Evolutionary conservation across 2,329 filamentous ascomycete species (phyloP).

Genomic region (Colletotrichum siamense): DNA sequence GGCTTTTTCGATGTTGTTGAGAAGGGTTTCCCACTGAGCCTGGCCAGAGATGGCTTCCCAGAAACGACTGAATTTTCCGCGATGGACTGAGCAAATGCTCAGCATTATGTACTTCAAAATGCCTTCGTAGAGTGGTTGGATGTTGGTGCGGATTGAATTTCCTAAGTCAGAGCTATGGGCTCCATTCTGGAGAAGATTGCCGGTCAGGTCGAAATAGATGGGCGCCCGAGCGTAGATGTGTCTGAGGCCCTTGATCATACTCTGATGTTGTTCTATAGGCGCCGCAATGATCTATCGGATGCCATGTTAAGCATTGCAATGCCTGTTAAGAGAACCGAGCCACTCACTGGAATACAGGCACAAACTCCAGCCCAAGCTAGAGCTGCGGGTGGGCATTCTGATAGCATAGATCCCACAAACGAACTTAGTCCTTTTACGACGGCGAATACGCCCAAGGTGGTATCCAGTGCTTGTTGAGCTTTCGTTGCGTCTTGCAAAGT

Average conservation of each 20-base stretch:
- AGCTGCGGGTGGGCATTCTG: not conserved
- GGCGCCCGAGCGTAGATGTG: not conserved
- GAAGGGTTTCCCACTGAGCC: not conserved
- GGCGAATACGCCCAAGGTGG: not conserved
- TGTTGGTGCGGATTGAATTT: not conserved
- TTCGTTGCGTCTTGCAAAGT: not conserved
- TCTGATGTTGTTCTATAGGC: not conserved
- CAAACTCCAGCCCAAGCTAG: not conserved
- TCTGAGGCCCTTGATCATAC: not conserved
- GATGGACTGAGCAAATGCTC: not conserved
- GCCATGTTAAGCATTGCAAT: rapidly evolving
- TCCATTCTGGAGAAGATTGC: not conserved
- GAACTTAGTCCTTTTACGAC: not conserved
- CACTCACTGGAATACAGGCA: not conserved
- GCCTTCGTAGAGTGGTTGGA: not conserved
- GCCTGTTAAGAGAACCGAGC: rapidly evolving
- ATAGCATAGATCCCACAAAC: not conserved
- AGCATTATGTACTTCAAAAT: not conserved
- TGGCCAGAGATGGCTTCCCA: not conserved
- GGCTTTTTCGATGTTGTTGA: not conserved
- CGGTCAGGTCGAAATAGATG: not conserved
- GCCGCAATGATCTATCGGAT: not conserved
- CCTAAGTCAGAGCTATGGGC: not conserved
- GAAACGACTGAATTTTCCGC: not conserved
- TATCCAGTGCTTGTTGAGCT: not conserved